A percentile compares a stretch with the other conserved stretches of the same genome.
Conservation (phyloP, 2,329 filamentous ascomycete genomes). For the Scytalidium lignicola region DNA sequence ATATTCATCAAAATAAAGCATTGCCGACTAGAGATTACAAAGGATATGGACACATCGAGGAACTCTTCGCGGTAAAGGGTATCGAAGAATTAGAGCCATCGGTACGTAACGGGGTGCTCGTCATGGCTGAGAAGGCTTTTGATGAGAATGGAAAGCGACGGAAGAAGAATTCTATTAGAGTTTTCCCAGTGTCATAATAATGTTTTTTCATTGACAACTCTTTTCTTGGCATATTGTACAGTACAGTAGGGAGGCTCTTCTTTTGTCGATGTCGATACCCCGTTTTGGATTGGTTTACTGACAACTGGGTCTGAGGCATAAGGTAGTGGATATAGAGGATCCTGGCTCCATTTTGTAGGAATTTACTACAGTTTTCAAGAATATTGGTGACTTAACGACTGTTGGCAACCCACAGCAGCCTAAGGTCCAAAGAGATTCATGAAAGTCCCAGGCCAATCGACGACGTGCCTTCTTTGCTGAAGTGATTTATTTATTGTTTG, state of each 20-base stretch:
- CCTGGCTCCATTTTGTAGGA: background rate
- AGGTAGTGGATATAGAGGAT: background rate
- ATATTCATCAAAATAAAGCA: conserved; percentile 16
- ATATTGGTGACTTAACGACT: background rate
- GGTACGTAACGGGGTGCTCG: conserved; percentile 6
- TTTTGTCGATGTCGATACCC: background rate
- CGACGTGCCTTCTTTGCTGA: too few species aligned
- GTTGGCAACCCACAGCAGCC: background rate
- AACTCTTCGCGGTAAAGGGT: conserved; percentile 10
- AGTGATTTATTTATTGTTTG: too few species aligned
- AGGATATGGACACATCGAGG: conserved; percentile 6
- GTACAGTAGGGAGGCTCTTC: background rate
- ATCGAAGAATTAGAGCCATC: conserved; percentile 7
- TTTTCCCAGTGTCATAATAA: background rate
- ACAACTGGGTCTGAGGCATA: background rate
- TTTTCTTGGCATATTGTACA: background rate
- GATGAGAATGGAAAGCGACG: conserved; percentile 11
- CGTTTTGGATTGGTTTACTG: background rate
- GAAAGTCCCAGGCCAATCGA: too few species aligned
- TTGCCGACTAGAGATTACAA: conserved; percentile 1
- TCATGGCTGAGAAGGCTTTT: conserved; percentile 11
- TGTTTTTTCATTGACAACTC: background rate
- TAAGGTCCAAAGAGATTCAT: too few species aligned
- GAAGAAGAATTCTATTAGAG: conserved; percentile 3
- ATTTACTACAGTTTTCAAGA: background rate